Evolutionary conservation across 2,329 filamentous ascomycete species (phyloP), one percentile per base, ranked within the genome.

Genomic region (Coleophoma cylindrospora): DNA sequence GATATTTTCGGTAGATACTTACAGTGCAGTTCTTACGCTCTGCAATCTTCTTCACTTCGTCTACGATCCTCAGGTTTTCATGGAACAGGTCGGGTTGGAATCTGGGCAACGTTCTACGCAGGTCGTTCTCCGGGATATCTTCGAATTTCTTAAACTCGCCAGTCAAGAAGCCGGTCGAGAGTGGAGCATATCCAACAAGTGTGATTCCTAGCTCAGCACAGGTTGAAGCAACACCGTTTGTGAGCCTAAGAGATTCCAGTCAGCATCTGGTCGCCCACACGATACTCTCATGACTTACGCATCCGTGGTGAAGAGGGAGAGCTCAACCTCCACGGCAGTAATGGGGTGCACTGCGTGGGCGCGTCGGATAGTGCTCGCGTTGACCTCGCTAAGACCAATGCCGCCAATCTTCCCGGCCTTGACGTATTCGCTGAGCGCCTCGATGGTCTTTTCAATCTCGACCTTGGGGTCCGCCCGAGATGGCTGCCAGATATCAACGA

Each of bases 241-340:
- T 50, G 19, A 47, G 86, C 77, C 38, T 80, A 27, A 74, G 38
- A 84, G 69, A 3, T 70, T 64, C 80, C 84, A 0, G 77, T 73
- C 11, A 46, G 22, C 22, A 15, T 27, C 4, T 45, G 19, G 15
- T 7, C 5, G 15, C 60, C 57, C 4, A 62, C 61, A 19, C 70
- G 6, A 67, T 61, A 34, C 63, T n/a, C 61, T 10, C 54, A 43
- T 14, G 57, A 54, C 36, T 62, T 59, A 46, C 43, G 43, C 27
- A 41, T 65, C 60, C 3, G 53, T 60, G 3, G 65, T 55, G 61
- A 74, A 80, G 0, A 73, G 72, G 36, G 64, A 72, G 64, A 77
- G 78, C 57, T 81, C 76, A 43, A 79, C 66, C 59, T 81, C 76
- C 9, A 76, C 66, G 2, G 74, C 73, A 3, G 71, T 59, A 54